Evolutionary conservation across 2,329 filamentous ascomycete genomes (phyloP).

Genomic region (Cladobotryum protrusum): DNA sequence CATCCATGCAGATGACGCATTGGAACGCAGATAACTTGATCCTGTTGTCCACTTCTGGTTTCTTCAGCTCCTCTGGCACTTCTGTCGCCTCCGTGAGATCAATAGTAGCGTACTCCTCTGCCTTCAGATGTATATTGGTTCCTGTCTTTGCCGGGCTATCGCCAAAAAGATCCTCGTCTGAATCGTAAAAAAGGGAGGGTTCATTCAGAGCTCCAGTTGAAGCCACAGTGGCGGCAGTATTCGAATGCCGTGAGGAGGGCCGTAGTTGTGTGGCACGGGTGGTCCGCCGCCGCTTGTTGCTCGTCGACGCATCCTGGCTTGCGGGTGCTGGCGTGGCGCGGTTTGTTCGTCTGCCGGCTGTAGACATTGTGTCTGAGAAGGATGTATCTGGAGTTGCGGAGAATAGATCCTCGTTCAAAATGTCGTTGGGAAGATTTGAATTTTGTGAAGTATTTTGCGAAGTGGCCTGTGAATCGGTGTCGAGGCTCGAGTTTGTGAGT

Average conservation of each 20-base stretch:
- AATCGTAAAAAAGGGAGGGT: neutral
- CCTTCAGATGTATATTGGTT: slow-evolving; percentile 10
- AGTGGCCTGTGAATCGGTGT: slow-evolving; percentile 18
- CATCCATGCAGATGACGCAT: slow-evolving; percentile 64
- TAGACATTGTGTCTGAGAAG: slow-evolving; percentile 26
- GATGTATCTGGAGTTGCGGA: slow-evolving; percentile 22
- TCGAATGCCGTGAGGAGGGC: neutral
- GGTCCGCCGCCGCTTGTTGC: slow-evolving; percentile 23
- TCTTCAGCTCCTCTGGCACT: slow-evolving; percentile 37
- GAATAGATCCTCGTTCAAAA: slow-evolving; percentile 21
- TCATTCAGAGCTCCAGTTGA: neutral
- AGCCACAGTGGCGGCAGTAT: neutral
- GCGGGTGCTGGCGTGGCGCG: neutral
- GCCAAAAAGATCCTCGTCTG: slow-evolving; percentile 25
- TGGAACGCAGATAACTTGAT: slow-evolving; percentile 52
- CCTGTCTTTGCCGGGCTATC: slow-evolving; percentile 14
- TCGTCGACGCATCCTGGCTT: slow-evolving; percentile 8
- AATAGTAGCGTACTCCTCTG: slow-evolving; percentile 24
- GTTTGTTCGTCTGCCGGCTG: slow-evolving; percentile 2
- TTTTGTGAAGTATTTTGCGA: too few species aligned
- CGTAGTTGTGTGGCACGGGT: slow-evolving; percentile 1
- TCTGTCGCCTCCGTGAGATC: slow-evolving; percentile 36
- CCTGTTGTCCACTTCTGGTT: slow-evolving; percentile 41
- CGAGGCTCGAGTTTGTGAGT: slow-evolving; percentile 9
- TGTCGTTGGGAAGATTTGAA: slow-evolving; percentile 21